Evolutionary conservation across 768 basidiomycete genomes (phyloP).

Genomic region (Russula emetica): DNA sequence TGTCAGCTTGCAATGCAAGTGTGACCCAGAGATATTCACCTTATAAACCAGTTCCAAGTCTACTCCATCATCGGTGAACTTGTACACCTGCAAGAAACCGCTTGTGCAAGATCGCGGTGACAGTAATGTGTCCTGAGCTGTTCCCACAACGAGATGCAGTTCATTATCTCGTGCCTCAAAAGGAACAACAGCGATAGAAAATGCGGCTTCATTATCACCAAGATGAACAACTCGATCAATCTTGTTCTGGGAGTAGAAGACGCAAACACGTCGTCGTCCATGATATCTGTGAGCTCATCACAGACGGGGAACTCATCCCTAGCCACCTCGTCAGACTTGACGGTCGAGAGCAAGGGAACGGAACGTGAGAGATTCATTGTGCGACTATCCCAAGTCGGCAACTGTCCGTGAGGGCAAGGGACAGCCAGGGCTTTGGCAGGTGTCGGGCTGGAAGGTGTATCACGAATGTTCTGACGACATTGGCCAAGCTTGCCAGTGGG

Average conservation of each 20-base stretch:
- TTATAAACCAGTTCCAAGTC: constrained; percentile 84
- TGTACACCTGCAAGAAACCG: constrained; percentile 86
- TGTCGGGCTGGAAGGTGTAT: too few species aligned
- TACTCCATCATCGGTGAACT: constrained; percentile 75
- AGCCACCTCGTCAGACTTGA: too few species aligned
- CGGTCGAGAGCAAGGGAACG: too few species aligned
- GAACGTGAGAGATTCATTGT: too few species aligned
- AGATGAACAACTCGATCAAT: constrained; percentile 71
- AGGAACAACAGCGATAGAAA: constrained; percentile 85
- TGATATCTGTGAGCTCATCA: too few species aligned
- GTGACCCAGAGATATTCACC: constrained; percentile 39
- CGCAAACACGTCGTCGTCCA: too few species aligned
- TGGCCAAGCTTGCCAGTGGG: too few species aligned
- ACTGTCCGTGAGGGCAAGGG: too few species aligned
- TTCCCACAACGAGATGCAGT: constrained; percentile 90
- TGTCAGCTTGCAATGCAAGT: constrained; percentile 1
- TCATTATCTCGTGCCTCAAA: constrained; percentile 82
- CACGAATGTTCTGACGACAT: too few species aligned
- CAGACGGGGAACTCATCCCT: too few species aligned
- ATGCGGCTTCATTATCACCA: constrained; percentile 93
- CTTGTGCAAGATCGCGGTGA: constrained; percentile 83
- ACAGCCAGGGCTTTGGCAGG: too few species aligned
- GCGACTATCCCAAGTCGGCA: too few species aligned
- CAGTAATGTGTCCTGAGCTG: constrained; percentile 80
- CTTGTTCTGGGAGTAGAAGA: constrained; percentile 56